A percentile compares a stretch with the other conserved stretches of the same genome.
phyloP scores from a whole-genome alignment of 2,329 filamentous ascomycete genomes.

The Westerdykella sp. region DNA sequence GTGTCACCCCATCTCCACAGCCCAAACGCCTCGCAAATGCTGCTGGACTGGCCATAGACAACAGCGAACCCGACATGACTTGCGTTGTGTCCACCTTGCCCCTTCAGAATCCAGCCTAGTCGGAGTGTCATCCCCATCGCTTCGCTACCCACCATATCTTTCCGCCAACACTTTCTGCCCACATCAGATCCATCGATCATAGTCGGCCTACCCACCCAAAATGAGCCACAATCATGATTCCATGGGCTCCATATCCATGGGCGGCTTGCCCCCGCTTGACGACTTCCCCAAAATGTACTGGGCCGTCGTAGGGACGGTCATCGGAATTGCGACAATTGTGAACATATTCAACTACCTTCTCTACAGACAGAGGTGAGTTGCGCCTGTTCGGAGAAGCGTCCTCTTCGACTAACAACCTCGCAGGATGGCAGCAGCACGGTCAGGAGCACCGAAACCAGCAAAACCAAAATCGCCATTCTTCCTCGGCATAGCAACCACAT shows the following conservation, averaged over 20 bases:
- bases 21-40: too few species aligned
- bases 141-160: background rate
- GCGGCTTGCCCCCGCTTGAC: constrained; percentile 39
- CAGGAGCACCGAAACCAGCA: constrained; percentile 41
- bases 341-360: constrained; percentile 46
- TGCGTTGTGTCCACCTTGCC: too few species aligned
- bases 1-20: too few species aligned
- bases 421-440: constrained; percentile 43
- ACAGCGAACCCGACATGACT: too few species aligned
- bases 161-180: constrained; percentile 5
- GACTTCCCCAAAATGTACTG: constrained; percentile 50
- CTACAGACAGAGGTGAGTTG: constrained; percentile 44
- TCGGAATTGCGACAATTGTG: constrained; percentile 40
- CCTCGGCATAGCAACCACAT: constrained; percentile 46
- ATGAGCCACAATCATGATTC: constrained; percentile 19
- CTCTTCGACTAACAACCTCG: constrained; percentile 4
- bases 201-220: background rate
- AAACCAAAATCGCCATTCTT: constrained; percentile 49
- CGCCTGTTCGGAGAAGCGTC: background rate
- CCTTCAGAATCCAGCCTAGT: too few species aligned
- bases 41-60: too few species aligned
- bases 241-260: constrained; percentile 40
- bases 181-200: too few species aligned
- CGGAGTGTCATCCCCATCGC: too few species aligned
- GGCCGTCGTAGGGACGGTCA: constrained; percentile 43